Percentiles rank a stretch among this genome's conserved stretches.
phyloP scores from a whole-genome alignment of 2,329 filamentous ascomycete genomes.

The Monilinia aucupariae region DNA sequence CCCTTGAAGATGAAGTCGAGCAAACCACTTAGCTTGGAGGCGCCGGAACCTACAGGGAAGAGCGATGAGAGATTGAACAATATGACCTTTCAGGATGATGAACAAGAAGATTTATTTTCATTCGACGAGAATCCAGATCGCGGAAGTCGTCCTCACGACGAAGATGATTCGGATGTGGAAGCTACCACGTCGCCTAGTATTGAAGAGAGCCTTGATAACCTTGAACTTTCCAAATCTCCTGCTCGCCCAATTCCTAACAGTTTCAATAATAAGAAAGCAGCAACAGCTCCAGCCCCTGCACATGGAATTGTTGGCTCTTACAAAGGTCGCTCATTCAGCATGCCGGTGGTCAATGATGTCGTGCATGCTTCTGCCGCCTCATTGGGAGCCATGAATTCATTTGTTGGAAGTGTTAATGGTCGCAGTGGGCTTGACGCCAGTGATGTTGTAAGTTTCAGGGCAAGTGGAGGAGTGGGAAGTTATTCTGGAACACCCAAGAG shows the following conservation, averaged over 20 bases:
- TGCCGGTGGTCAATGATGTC: conserved; percentile 47
- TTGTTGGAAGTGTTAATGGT: conserved; percentile 46
- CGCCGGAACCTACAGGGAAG: conserved; percentile 6
- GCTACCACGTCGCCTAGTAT: not conserved
- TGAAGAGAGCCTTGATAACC: conserved; percentile 10
- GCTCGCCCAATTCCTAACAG: not conserved
- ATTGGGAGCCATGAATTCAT: conserved; percentile 45
- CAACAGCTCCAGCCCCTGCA: conserved; percentile 3
- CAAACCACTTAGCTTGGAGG: conserved; percentile 13
- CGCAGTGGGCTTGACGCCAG: conserved; percentile 31
- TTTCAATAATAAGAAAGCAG: conserved; percentile 3
- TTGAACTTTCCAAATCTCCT: conserved; percentile 18
- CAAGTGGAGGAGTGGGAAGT: conserved; percentile 25
- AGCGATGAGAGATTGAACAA: conserved; percentile 14
- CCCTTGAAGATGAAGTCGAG: conserved; percentile 11
- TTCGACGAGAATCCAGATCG: conserved; percentile 27
- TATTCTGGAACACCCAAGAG: conserved; percentile 29
- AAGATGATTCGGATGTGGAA: conserved; percentile 15
- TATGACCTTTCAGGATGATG: conserved; percentile 23
- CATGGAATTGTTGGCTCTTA: conserved; percentile 44
- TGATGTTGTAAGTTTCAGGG: conserved; percentile 27
- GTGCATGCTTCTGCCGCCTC: conserved; percentile 45
- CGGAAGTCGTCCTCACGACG: conserved; percentile 16
- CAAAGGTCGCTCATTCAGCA: conserved; percentile 46
- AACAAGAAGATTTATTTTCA: conserved; percentile 29